Percentiles rank a stretch among this genome's conserved stretches.
Conservation (phyloP, 2,329 filamentous ascomycete genomes). For the Drechslerella coelobrocha region DNA sequence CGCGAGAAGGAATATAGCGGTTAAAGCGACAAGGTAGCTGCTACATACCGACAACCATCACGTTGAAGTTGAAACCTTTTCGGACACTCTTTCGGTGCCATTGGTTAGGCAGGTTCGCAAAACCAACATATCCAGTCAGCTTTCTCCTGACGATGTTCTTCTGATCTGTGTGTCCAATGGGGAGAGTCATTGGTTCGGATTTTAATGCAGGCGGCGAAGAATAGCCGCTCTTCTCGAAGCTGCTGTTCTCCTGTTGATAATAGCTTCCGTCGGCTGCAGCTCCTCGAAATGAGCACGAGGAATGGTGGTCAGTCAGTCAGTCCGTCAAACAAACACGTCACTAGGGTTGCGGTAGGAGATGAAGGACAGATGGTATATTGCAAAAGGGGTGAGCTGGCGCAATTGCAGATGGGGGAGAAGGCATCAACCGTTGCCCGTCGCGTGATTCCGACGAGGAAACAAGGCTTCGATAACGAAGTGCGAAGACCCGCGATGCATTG, state of each 20-base stretch:
- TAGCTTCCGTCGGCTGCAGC: slow-evolving; percentile 47
- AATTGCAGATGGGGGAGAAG: slow-evolving; percentile 15
- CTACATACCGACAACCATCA: slow-evolving; percentile 98
- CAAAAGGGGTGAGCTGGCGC: slow-evolving; percentile 9
- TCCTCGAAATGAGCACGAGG: slow-evolving; percentile 34
- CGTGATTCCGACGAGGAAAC: slow-evolving; percentile 25
- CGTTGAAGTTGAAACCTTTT: slow-evolving; percentile 99
- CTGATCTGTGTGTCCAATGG: slow-evolving; percentile 66
- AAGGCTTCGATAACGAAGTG: slow-evolving; percentile 7
- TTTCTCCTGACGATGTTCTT: slow-evolving; percentile 98
- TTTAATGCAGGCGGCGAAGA: slow-evolving; percentile 38
- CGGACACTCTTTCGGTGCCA: slow-evolving; percentile 99
- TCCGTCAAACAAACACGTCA: slow-evolving; percentile 29
- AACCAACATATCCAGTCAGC: slow-evolving; percentile 97
- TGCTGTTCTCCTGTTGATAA: slow-evolving; percentile 41
- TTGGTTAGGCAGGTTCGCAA: slow-evolving; percentile 98
- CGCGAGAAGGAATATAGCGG: background rate
- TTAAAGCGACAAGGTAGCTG: background rate
- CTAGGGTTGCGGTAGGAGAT: background rate
- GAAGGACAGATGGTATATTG: background rate
- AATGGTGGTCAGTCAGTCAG: background rate
- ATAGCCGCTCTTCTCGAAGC: slow-evolving; percentile 21
- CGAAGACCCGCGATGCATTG: slow-evolving; percentile 33
- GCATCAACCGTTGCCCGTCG: slow-evolving; percentile 13
- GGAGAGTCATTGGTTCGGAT: slow-evolving; percentile 44